Base-by-base conservation (phyloP, 768 basidiomycete species). In the Termitomyces sp. region DNA sequence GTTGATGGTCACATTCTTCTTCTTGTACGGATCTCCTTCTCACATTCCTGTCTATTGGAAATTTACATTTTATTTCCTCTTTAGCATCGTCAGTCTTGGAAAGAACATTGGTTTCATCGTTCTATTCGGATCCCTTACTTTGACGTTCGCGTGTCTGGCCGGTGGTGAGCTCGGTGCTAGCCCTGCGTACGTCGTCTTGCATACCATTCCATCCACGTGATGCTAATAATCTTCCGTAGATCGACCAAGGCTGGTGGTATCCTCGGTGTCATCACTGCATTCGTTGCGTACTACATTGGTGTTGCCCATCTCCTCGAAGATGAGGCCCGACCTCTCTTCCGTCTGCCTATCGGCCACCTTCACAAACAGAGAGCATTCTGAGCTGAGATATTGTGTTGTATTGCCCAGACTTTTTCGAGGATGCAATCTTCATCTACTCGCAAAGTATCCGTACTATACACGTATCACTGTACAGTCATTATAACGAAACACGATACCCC, bases 1-100 rank as follows among this genome's bases (percentile, higher is more conserved):
- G 91, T 81, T 80, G 62, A 69, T 90, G 56, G 72, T 92, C 31
- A 89, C 91, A 0, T 77, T 82, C 69, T 68, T 89, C 63, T 74
- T 91, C 59, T 56, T 84, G 89, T 91, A 50, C 59, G 78, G 73
- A 1, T 29, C 23, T 41, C n/a, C n/a, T n/a, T n/a, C n/a, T n/a
- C n/a, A n/a, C n/a, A n/a, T 51, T 35, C 45, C 52, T 39, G 16
- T 48, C 40, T 43, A 9, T 50, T 25, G 36, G 29, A 23, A 41
- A 40, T 18, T 20, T 33, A 22, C 9, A 50, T 29, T 25, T 36
- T 4, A 33, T 35, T 25, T 23, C 0, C 27, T 23, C 33, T n/a
- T 41, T 38, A 78, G 77, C 27, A 61, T 79, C 49, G 72, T 63
- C 7, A 57, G 75, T 0, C 60, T 79, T 12, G 68, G 75, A 29